Percentiles rank a stretch among this genome's conserved stretches.
These are phyloP conservation scores for Wickerhamiella qilinensis DNA, from an alignment of 805 yeast species.

Conservation along the genomic window DNA sequence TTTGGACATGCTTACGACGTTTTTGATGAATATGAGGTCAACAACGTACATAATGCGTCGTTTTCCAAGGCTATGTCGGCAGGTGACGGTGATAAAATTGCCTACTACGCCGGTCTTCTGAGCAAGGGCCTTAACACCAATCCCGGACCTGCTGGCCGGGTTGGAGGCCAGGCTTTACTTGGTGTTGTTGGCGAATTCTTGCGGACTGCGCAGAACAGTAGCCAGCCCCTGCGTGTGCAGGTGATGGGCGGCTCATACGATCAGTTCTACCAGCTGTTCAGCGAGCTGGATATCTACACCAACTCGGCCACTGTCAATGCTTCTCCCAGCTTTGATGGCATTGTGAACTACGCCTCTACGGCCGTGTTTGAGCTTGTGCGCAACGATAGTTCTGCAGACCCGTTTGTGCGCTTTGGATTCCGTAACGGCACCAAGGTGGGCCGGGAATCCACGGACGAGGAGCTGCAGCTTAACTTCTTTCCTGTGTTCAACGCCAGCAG, in stretches of 20 bases:
- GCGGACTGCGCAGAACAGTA: constrained; percentile 23
- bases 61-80: constrained; percentile 22
- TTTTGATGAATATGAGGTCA: constrained; percentile 27
- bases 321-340: constrained; percentile 30
- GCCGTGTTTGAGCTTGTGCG: constrained; percentile 28
- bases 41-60: constrained; percentile 27
- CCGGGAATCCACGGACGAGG: too few relatives aligned
- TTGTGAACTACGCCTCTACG: constrained; percentile 32
- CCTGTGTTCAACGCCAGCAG: constrained; percentile 25
- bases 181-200: constrained; percentile 24
- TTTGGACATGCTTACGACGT: constrained; percentile 27
- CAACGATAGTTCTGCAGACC: constrained; percentile 13
- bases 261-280: constrained; percentile 28
- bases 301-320: constrained; percentile 22
- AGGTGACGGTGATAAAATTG: too few relatives aligned
- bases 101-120: constrained; percentile 24
- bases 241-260: constrained; percentile 32
- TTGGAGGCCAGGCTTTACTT: constrained; percentile 29
- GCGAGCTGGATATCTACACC: constrained; percentile 22
- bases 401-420: constrained; percentile 30
- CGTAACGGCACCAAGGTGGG: constrained; percentile 28
- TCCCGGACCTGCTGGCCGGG: constrained; percentile 19
- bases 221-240: constrained; percentile 25
- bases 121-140: constrained; percentile 26
- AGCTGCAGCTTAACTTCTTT: constrained; percentile 21